Evolutionary conservation across 2,329 filamentous ascomycete species (phyloP), one percentile per base, ranked within the genome.

Genomic region (Rutstroemia sp.): DNA sequence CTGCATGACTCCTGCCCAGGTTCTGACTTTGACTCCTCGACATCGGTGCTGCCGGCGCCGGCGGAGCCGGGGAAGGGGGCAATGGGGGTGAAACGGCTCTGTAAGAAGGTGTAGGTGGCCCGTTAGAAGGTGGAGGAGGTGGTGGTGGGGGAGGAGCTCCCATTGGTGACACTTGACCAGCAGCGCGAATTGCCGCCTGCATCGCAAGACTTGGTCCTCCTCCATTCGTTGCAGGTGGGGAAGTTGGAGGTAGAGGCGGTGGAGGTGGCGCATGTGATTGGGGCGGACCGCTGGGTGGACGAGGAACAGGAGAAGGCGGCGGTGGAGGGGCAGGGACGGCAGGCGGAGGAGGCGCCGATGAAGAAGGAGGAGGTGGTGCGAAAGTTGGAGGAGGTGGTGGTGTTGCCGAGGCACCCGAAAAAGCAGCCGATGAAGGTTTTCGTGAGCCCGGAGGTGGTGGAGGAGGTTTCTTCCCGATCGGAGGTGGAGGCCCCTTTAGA

Each of bases 401-500:
- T 47, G 70, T 65, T 21, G 70, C 60, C 12, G 62, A 61, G 50
- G 65, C 39, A 42, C 19, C 34, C 21, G 45, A 55, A 14, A 53
- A 63, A 21, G 75, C 61, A 23, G 75, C 61, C 23, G 63, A 70
- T 57, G 78, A 81, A 12, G 81, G 80, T 65, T 85, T 84, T 61
- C 83, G 75, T 55, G 77, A 81, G 58, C 75, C 64, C 53, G 83
- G 84, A 51, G 80, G 78, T 44, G 83, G 81, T 12, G 30, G 30
- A 25, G 84, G 83, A 38, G 81, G 82, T 67, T 91, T 91, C 76
- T 90, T 91, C 58, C 87, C 87, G 64, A 89, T 79, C 5, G 86
- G 87, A 12, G 88, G 88, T 30, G 90, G 90, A 38, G 89, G 89
- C 55, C 85, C 86, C 66, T 81, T 83, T 63, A 78, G 75, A 38